These are phyloP conservation scores for Durotheca rogersii DNA, from an alignment of 495 filamentous ascomycete species.

Conservation along the genomic window DNA sequence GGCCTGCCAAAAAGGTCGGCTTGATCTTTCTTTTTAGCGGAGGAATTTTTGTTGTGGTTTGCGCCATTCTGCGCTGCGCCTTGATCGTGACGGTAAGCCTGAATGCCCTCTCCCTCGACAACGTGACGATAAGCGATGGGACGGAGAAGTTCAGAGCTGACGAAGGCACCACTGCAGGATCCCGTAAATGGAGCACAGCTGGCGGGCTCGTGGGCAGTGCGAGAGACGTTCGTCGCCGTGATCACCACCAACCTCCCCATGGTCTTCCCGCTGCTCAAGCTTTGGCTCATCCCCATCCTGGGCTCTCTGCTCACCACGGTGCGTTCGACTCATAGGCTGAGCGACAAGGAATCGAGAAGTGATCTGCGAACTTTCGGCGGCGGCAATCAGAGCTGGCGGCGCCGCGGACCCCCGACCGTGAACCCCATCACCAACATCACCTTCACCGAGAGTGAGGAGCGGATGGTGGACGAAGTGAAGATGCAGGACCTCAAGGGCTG, in stretches of 20 bases:
- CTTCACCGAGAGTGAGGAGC: constrained; percentile 54
- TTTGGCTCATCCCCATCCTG: constrained; percentile 45
- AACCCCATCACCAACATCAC: constrained; percentile 52
- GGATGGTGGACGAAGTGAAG: constrained; percentile 45
- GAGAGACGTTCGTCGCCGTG: constrained; percentile 55
- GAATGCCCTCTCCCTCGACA: too few species aligned
- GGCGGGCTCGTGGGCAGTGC: constrained; percentile 52
- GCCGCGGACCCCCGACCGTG: constrained; percentile 40
- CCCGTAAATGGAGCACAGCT: constrained; percentile 49
- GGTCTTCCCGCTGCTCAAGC: constrained; percentile 52
- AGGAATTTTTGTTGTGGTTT: constrained; percentile 53
- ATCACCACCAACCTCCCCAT: constrained; percentile 55
- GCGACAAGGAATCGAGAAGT: constrained; percentile 28
- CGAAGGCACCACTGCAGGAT: constrained; percentile 34
- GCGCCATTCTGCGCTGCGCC: constrained; percentile 50
- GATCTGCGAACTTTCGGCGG: constrained; percentile 38
- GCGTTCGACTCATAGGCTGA: constrained; percentile 35
- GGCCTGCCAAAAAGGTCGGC: constrained; percentile 46
- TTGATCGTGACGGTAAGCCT: constrained; percentile 47
- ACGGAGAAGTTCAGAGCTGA: too few species aligned
- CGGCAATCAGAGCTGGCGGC: constrained; percentile 40
- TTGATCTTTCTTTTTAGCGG: constrained; percentile 50
- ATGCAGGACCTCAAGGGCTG: constrained; percentile 39
- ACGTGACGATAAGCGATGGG: too few species aligned
- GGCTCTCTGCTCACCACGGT: constrained; percentile 34